Conservation (phyloP, 176 grass and related monocot genomes). For the Panicum miliaceum region DNA sequence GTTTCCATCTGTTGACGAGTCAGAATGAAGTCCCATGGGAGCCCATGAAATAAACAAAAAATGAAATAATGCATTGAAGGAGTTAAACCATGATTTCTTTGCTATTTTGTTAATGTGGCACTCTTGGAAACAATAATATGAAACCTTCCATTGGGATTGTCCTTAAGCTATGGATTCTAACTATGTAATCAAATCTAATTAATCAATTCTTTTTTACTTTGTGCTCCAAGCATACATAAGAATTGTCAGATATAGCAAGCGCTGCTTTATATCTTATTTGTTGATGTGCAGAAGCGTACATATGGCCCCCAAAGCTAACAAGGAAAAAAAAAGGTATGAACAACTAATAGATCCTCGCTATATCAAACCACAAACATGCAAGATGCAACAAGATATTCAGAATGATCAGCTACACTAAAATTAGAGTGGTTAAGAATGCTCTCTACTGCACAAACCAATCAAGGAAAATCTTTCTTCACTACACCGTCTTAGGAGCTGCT, state of each 20-base stretch:
- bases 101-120: no score
- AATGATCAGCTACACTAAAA: not conserved
- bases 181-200: not conserved
- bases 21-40: no score
- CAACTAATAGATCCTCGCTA: not conserved
- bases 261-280: not conserved
- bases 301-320: not conserved
- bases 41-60: no score
- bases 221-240: not conserved
- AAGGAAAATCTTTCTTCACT: not conserved
- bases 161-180: not conserved
- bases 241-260: slow-evolving; percentile 1
- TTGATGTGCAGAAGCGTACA: not conserved
- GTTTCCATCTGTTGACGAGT: no score
- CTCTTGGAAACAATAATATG: no score
- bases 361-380: not conserved
- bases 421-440: not conserved
- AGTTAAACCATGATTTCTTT: no score
- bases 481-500: not conserved
- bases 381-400: not conserved
- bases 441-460: not conserved
- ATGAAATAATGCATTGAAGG: no score
- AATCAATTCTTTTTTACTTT: slow-evolving; percentile 8
- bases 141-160: no score
- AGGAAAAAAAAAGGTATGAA: not conserved